Base-by-base conservation (phyloP, 306 rosid species). In the Acacia confusa region DNA sequence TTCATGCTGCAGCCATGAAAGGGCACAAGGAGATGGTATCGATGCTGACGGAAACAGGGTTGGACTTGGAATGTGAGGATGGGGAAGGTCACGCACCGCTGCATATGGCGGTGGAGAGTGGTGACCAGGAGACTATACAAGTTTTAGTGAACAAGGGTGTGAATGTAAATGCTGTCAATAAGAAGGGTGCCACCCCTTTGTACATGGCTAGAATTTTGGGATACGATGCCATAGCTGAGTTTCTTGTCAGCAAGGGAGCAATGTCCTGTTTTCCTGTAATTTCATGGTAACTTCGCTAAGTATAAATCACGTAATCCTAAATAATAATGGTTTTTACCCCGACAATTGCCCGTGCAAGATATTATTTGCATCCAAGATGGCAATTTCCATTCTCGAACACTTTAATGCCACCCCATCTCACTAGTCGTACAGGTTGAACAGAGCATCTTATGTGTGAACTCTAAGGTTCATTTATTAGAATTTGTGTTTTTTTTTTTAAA, bases 1-100 rank as follows among this genome's bases (percentile, higher is more conserved):
- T 94, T 80, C 98, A 91, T 70, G 89, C 84, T 0, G 93, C 97
- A 1, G 97, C 97, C 55, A 73, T 91, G 71, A 92, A 94, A 84
- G 93, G 98, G 76, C 88, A 92, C 87, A 89, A 60, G 48, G 91
- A 94, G 6, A 90, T 84, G 61, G 79, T 84, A 34, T 30, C 45
- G 24, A 85, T 78, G 89, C 92, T 93, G 2, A 30, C 77, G 15
- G 86, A 86, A 24, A 73, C 71, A 9, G 97, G 93, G 36, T 53
- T 68, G 32, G 90, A 88, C 41, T 86, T 92, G 87, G 98, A 91
- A 68, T 88, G 87, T 75, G 77, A 72, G 55, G 97, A 93, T 13
- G 30, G 76, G 2, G 93, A 93, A 79, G 98, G 98, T 20, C 93
- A 93, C 25, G 83, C 74, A 24, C 94, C 98, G 0, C 83, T 94